These are phyloP conservation scores for Lichtheimia ornata DNA, from an alignment of 371 early-diverging fungal species.

Conservation along the genomic window DNA sequence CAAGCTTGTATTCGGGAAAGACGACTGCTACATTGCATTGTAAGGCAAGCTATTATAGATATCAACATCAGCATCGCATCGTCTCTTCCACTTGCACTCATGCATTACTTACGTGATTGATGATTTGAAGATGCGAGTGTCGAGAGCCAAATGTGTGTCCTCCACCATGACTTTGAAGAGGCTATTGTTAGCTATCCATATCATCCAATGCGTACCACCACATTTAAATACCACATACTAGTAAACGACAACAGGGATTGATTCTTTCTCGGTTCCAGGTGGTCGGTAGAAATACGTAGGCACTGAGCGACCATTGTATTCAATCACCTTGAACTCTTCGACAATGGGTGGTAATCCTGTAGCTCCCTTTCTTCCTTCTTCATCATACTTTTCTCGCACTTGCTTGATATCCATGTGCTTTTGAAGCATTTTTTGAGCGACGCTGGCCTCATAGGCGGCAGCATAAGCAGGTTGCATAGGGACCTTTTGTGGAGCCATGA, in stretches of 20 bases:
- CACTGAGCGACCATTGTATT: not conserved
- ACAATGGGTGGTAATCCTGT: conserved; percentile 2
- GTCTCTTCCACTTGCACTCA: no score
- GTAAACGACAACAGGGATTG: conserved; percentile 17
- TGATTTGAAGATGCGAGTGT: conserved; percentile 9
- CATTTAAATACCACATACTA: conserved; percentile 1
- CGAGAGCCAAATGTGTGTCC: conserved; percentile 18
- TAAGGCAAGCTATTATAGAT: conserved; percentile 1
- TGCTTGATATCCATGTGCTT: no score
- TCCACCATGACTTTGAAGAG: not conserved
- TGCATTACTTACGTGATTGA: conserved; percentile 13
- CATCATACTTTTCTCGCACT: no score
- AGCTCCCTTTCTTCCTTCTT: no score
- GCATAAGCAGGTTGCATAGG: no score
- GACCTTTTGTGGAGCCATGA: no score
- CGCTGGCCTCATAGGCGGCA: no score
- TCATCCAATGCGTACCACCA: not conserved
- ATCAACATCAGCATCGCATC: no score
- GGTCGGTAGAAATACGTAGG: conserved; percentile 10
- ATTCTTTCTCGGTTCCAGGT: conserved; percentile 12
- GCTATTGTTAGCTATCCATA: not conserved
- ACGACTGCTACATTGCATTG: conserved; percentile 12
- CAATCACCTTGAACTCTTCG: conserved; percentile 2
- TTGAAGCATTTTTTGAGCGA: no score
- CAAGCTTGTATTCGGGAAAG: conserved; percentile 5